Conservation (phyloP, 1,139 yeast species). For the Geotrichum klebahnii region DNA sequence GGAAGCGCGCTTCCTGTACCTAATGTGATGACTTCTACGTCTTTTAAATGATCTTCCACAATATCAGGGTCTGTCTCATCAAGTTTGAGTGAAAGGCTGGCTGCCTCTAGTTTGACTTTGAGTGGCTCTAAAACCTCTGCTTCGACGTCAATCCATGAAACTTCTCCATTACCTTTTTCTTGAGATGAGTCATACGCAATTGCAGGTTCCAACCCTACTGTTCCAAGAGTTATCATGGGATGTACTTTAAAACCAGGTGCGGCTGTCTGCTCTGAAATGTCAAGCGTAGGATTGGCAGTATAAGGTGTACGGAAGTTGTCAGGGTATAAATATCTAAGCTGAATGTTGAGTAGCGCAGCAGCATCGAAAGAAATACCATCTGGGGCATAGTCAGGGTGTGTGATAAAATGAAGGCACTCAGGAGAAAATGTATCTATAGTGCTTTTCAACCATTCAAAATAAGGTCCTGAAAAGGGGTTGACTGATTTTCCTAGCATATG, state of each 20-base stretch:
- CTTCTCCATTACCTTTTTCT: conserved; percentile 21
- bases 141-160: conserved; percentile 21
- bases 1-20: conserved; percentile 97
- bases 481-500: conserved; percentile 69
- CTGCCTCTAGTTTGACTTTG: conserved; percentile 5
- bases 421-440: conserved; percentile 45
- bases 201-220: conserved; percentile 27
- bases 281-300: conserved; percentile 25
- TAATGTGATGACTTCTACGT: conserved; percentile 63
- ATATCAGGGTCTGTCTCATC: conserved; percentile 9
- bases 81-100: conserved; percentile 7
- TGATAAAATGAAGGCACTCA: conserved; percentile 57
- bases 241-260: conserved; percentile 16
- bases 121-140: conserved; percentile 6
- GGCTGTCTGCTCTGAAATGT: conserved; percentile 22
- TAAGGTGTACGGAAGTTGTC: conserved; percentile 52
- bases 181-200: conserved; percentile 21
- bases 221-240: conserved; percentile 25
- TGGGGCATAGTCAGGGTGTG: conserved; percentile 62
- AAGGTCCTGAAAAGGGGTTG: conserved; percentile 44
- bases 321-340: conserved; percentile 54
- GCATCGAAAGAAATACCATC: conserved; percentile 58
- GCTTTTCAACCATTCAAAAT: conserved; percentile 44
- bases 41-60: conserved; percentile 18
- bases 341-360: conserved; percentile 52